Conservation (phyloP, 805 yeast genomes). For the Candida awuae region DNA sequence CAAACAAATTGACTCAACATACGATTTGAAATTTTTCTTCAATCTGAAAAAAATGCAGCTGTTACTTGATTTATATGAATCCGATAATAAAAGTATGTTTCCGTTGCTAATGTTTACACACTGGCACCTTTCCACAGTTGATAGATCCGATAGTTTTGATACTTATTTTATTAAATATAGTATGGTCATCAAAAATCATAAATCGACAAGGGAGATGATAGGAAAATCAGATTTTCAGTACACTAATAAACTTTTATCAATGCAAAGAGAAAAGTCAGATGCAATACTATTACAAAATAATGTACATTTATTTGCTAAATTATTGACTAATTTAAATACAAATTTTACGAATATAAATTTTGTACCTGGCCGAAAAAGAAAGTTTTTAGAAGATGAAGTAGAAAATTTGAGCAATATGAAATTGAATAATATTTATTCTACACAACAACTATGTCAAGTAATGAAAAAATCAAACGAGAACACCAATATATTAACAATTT, state of each 20-base stretch:
- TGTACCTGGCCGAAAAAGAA: background rate
- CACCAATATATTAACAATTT: background rate
- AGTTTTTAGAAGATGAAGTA: background rate
- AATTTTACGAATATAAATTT: background rate
- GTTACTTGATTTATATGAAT: slow-evolving; percentile 4
- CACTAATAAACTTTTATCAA: background rate
- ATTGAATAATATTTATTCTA: background rate
- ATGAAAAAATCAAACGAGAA: background rate
- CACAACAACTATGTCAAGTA: background rate
- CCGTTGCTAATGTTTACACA: slow-evolving; percentile 6
- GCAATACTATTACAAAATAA: background rate
- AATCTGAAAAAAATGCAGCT: slow-evolving; percentile 8
- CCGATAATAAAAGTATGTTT: background rate
- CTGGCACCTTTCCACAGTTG: background rate
- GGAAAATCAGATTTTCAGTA: background rate
- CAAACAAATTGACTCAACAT: slow-evolving; percentile 16
- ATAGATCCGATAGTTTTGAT: slow-evolving; percentile 13
- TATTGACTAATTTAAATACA: background rate
- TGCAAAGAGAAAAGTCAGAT: background rate
- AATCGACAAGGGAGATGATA: background rate
- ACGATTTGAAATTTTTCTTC: slow-evolving; percentile 15
- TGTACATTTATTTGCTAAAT: background rate
- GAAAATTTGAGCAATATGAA: background rate
- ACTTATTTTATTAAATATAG: slow-evolving; percentile 2
- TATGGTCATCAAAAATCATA: background rate